Base-by-base conservation (phyloP, 2,329 filamentous ascomycete species). In the Mariannaea sp. region DNA sequence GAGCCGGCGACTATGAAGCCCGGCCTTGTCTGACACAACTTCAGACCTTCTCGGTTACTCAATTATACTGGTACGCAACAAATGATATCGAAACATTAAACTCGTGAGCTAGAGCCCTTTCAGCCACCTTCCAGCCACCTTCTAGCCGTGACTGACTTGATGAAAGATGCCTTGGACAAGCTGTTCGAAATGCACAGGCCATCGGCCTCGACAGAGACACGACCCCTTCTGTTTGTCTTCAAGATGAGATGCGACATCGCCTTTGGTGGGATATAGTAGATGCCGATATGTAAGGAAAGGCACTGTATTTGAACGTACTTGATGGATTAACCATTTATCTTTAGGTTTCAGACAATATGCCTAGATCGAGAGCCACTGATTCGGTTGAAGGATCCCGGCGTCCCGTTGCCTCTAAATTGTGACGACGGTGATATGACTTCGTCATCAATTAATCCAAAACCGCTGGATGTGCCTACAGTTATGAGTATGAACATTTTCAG, bases 11-110 rank as follows among this genome's bases (percentile, higher is more conserved):
- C 5, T 70, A 56, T 32, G 68, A 70, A 36, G 55, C 62, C 4
- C 64, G 58, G 17, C 67, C 68, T 7, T 61, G 49, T 27, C 42
- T 70, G 17, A 58, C 55, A 14, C 65, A 69, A 39, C 51, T 70
- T 14, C 62, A 67, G 42, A 65, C 65, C 4, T 70, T 69, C 46
- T 45, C 66, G 13, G 55, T 65, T 14, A 65, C 66, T 6, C 68
- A 70, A 56, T 41, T 65, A 14, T 70, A 70, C 29, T 69, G 67
- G 68, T 56, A 68, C 10, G 64, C 63, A n/a, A 70, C 66, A 0
- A 69, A 69, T 27, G 59, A 68, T 19, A 59, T 66, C 24, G 68
- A 70, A 39, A 58, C 58, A 7, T n/a, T 70, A 30, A 70, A 70
- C 29, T 69, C 68, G 67, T 70, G 53, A 50, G 67, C 56, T 14